Evolutionary conservation across 2,329 filamentous ascomycete species (phyloP).

Genomic region (Fusarium sp.): DNA sequence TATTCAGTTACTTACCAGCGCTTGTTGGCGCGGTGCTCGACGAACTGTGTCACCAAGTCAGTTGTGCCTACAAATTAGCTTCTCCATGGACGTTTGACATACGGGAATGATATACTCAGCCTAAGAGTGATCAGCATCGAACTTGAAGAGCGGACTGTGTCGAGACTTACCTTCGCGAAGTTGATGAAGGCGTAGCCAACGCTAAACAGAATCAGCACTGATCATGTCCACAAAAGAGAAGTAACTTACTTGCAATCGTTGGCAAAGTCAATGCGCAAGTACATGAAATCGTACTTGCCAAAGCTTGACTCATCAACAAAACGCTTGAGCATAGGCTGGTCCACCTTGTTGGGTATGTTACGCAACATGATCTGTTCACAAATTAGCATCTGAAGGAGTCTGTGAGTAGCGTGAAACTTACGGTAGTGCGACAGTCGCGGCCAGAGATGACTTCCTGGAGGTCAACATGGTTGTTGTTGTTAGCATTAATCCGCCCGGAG

Average conservation of each 20-base stretch:
- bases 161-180: constrained; percentile 76
- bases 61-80: background rate
- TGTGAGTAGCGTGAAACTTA: constrained; percentile 52
- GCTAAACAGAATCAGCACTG: constrained; percentile 58
- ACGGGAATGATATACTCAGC: constrained; percentile 79
- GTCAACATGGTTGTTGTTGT: constrained; percentile 68
- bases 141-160: background rate
- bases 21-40: constrained; percentile 75
- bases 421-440: constrained; percentile 79
- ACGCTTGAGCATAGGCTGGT: constrained; percentile 79
- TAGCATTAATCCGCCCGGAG: accelerated
- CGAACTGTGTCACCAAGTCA: constrained; percentile 67
- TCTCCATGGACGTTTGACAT: constrained; percentile 41
- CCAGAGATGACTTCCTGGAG: constrained; percentile 55
- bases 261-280: constrained; percentile 88
- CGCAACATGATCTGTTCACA: constrained; percentile 83
- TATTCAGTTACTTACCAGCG: constrained; percentile 64
- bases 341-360: constrained; percentile 93
- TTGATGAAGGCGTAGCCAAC: constrained; percentile 99
- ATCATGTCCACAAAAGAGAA: background rate
- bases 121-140: constrained; percentile 57
- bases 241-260: constrained; percentile 82
- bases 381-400: background rate
- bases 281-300: constrained; percentile 94
- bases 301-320: constrained; percentile 82